Evolutionary conservation across 2,329 filamentous ascomycete genomes (phyloP).

Genomic region (Magnaporthiopsis rhizophila): DNA sequence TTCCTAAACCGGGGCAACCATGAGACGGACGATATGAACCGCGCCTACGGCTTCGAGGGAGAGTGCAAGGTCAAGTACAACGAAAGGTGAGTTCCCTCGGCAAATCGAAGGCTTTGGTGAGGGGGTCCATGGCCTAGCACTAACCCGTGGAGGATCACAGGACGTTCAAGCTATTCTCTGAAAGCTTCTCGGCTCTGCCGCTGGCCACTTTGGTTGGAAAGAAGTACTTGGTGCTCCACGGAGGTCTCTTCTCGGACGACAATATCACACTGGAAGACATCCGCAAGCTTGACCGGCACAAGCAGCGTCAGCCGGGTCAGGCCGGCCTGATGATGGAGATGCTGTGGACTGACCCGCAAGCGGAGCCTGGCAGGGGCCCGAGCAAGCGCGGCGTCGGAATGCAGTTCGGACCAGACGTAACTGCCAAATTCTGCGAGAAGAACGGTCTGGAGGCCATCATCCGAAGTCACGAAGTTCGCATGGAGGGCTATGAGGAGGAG

Average conservation of each 20-base stretch:
- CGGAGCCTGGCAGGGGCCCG: conserved; percentile 75
- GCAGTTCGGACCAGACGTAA: conserved; percentile 95
- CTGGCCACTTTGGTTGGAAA: conserved; percentile 85
- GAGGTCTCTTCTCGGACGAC: conserved; percentile 93
- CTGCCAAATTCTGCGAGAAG: conserved; percentile 91
- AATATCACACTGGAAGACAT: conserved; percentile 89
- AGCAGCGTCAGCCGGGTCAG: conserved; percentile 58
- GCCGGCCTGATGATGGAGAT: conserved; percentile 99
- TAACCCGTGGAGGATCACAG: neutral
- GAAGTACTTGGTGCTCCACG: conserved; percentile 88
- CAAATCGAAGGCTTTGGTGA: neutral
- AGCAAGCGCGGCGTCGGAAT: conserved; percentile 95
- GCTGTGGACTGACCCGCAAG: conserved; percentile 97
- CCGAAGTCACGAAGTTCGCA: conserved; percentile 93
- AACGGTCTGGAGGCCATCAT: conserved; percentile 94
- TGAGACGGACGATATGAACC: conserved; percentile 99
- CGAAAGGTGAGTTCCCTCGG: conserved; percentile 47
- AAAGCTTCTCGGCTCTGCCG: conserved; percentile 91
- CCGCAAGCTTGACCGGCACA: conserved; percentile 40
- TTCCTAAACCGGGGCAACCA: conserved; percentile 98
- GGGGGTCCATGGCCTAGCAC: neutral
- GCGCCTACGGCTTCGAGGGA: conserved; percentile 95
- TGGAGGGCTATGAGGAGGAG: conserved; percentile 99
- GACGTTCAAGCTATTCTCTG: conserved; percentile 89
- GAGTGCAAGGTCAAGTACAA: conserved; percentile 98